phyloP scores from a whole-genome alignment of 371 early-diverging fungal species.

The Smittium mucronatum region DNA sequence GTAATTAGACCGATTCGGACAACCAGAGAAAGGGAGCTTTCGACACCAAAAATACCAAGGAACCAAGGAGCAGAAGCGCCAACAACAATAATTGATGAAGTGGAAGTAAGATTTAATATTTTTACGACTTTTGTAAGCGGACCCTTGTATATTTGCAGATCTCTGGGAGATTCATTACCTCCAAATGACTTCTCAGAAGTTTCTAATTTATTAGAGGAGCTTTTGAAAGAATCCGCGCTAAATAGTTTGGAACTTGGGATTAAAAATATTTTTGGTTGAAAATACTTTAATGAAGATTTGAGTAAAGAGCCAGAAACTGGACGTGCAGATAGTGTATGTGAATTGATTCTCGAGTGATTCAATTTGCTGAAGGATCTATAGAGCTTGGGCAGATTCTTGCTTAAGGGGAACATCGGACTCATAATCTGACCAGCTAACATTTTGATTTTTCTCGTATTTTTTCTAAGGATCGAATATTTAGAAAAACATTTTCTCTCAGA shows the following conservation, averaged over 20 bases:
- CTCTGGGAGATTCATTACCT: not conserved
- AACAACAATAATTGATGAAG: not conserved
- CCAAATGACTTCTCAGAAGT: not conserved
- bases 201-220: not conserved
- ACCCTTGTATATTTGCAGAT: not conserved
- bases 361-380: no score
- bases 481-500: no score
- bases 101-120: not conserved
- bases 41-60: not conserved
- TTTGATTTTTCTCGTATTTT: no score
- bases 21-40: not conserved
- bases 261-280: not conserved
- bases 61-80: not conserved
- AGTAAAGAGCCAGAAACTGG: not conserved
- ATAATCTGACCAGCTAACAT: no score
- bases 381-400: no score
- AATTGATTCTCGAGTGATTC: not conserved
- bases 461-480: no score
- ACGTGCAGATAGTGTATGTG: not conserved
- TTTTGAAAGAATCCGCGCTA: not conserved
- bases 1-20: not conserved
- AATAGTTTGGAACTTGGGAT: not conserved
- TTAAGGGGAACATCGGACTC: no score
- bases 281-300: not conserved
- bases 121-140: not conserved